Evolutionary conservation across 2,329 filamentous ascomycete genomes (phyloP), one percentile per base, ranked within the genome.

Genomic region (Penicillium glabrum): DNA sequence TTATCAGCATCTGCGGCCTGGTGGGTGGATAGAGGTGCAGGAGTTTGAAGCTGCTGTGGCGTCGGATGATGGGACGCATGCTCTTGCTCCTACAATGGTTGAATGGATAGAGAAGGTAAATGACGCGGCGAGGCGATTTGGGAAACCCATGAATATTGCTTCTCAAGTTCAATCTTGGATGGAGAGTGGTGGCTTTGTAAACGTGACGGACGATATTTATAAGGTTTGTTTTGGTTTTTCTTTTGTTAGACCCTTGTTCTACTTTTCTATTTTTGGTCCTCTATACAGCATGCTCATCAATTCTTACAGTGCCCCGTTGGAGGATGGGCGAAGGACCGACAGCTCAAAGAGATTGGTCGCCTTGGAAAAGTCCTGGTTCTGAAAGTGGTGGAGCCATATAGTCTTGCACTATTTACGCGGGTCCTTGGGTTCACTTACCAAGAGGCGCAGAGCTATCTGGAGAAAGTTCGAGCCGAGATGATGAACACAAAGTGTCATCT

Each of bases 1-100:
- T 16, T 71, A 66, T 51, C 51, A 59, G 23, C 67, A 75, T 56
- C 53, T 74, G 1, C 69, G 66, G 43, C 73, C 73, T 0, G 72
- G 72, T 6, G 73, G 72, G 0, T 76, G 72, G 69, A 59, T 75
- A 21, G 73, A 75, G 55, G 56, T 69, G 26, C 72, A 75, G 58
- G 71, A 72, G 49, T 73, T 70, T 45, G 71, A 73, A 48, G 49
- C 62, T 3, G 56, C 53, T 27, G 48, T 70, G 7, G 24, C 51
- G 19, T 73, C 72, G 7, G 71, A 74, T 43, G 73, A 75, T 54
- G 72, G 64, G 27, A 69, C 72, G 8, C 63, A 67, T 51, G 45
- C 61, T 46, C 24, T 57, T 1, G 72, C 70, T 2, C 57, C 56
- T 3, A 61, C 61, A 37, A 23, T 72, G 2, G 57, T 64, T 54